Evolutionary conservation across 2,329 filamentous ascomycete genomes (phyloP).

Genomic region (Dothistroma pini): DNA sequence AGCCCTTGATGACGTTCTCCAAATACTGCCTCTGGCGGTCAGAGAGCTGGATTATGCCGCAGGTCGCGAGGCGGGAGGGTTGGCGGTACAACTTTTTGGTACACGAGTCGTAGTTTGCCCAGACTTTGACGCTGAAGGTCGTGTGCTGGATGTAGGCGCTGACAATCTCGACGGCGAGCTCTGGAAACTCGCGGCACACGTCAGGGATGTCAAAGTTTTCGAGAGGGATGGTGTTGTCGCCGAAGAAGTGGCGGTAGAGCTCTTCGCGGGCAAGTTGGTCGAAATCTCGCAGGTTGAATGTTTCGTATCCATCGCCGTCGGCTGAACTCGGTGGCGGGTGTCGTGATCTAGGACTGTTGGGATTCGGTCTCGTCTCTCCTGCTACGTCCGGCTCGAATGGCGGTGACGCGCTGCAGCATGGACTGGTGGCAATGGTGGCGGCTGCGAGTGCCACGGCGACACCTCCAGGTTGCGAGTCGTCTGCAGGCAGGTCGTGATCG

Average conservation of each 20-base stretch:
- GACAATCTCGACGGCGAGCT: slow-evolving; percentile 11
- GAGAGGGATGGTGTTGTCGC: slow-evolving; percentile 4
- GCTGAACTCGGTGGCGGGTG: background rate
- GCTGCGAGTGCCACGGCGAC: background rate
- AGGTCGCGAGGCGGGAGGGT: slow-evolving; percentile 4
- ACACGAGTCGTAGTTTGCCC: slow-evolving; percentile 21
- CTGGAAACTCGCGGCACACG: background rate
- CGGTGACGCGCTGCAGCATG: background rate
- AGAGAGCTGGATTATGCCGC: slow-evolving; percentile 13
- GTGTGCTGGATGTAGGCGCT: slow-evolving; percentile 7
- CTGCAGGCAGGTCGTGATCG: background rate
- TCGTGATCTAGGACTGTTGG: background rate
- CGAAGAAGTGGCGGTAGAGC: background rate
- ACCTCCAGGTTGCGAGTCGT: background rate
- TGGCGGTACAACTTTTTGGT: slow-evolving; percentile 8
- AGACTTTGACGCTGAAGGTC: slow-evolving; percentile 16
- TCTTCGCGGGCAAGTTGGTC: background rate
- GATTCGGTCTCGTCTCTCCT: background rate
- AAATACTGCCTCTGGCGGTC: slow-evolving; percentile 8
- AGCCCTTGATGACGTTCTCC: background rate
- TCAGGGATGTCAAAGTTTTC: slow-evolving; percentile 5
- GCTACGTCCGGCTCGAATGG: background rate
- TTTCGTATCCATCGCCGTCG: background rate
- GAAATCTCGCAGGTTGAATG: background rate
- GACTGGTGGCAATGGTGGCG: background rate